phyloP scores from a whole-genome alignment of 2,329 filamentous ascomycete genomes.

The Ilyonectria destructans region DNA sequence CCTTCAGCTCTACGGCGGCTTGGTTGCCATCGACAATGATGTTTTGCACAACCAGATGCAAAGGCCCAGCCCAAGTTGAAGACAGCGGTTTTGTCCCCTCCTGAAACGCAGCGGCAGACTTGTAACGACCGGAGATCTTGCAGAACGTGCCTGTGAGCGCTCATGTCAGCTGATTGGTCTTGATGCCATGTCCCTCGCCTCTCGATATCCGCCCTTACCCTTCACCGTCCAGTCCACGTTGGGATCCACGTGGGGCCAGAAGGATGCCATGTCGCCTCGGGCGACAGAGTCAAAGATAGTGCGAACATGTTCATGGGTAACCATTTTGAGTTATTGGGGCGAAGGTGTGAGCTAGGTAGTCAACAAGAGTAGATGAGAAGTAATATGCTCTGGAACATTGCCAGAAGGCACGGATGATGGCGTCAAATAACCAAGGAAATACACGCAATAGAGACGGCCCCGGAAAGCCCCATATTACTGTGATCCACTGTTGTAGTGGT shows the following conservation, averaged over 20 bases:
- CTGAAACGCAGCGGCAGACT: conserved; percentile 3
- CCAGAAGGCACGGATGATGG: no score
- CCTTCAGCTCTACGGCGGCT: conserved; percentile 13
- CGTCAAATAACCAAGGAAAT: no score
- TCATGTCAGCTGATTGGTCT: no score
- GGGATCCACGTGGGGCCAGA: conserved; percentile 4
- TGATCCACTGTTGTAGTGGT: no score
- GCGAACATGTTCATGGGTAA: neutral
- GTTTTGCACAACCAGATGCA: conserved; percentile 8
- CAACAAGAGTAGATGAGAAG: no score
- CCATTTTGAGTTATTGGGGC: neutral
- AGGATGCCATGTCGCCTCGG: conserved; percentile 8
- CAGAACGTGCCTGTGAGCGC: neutral
- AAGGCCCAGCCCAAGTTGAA: conserved; percentile 7
- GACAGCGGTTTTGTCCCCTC: conserved; percentile 10
- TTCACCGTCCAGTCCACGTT: conserved; percentile 16
- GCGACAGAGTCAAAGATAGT: conserved; percentile 8
- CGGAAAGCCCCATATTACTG: no score
- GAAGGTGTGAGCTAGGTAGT: no score
- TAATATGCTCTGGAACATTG: no score
- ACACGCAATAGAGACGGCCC: no score
- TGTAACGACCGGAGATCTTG: conserved; percentile 17
- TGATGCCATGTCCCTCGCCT: no score
- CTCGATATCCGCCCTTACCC: neutral
- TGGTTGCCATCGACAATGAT: conserved; percentile 19